Percentiles rank a stretch among this genome's conserved stretches.
phyloP scores from a whole-genome alignment of 495 filamentous ascomycete species.

The Terfezia boudieri region DNA sequence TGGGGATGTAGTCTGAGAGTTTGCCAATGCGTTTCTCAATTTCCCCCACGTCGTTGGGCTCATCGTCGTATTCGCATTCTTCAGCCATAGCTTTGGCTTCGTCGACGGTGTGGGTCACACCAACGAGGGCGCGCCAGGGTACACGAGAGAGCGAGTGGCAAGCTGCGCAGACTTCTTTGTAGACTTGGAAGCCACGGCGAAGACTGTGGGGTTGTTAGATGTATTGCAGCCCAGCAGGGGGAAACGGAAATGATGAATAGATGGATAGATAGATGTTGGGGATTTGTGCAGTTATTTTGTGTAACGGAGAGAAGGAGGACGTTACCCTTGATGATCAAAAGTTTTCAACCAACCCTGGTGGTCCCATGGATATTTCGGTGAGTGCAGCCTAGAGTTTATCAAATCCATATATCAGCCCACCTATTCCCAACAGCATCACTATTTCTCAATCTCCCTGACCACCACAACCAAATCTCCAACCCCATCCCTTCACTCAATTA shows the following conservation, averaged over 20 bases:
- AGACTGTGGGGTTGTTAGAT: constrained; percentile 32
- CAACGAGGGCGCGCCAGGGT: constrained; percentile 82
- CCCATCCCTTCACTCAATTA: no score
- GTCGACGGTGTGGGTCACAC: constrained; percentile 78
- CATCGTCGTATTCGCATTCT: constrained; percentile 94
- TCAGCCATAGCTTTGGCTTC: constrained; percentile 94
- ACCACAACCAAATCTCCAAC: no score
- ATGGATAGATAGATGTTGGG: background rate
- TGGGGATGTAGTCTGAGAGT: constrained; percentile 87
- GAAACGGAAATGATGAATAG: constrained; percentile 15
- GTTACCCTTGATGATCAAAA: constrained; percentile 86
- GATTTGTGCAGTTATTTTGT: constrained; percentile 1
- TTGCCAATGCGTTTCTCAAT: constrained; percentile 97
- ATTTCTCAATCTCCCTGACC: no score
- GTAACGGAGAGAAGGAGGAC: background rate
- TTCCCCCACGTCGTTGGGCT: constrained; percentile 93
- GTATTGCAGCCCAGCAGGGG: background rate
- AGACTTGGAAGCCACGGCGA: constrained; percentile 98
- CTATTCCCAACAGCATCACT: background rate
- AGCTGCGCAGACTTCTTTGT: constrained; percentile 91
- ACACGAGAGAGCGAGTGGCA: constrained; percentile 93
- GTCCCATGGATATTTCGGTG: constrained; percentile 87
- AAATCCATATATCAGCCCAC: background rate
- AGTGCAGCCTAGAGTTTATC: constrained; percentile 45
- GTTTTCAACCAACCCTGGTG: constrained; percentile 77